Base-by-base conservation (phyloP, 768 basidiomycete genomes). In the Pholiota conissans region DNA sequence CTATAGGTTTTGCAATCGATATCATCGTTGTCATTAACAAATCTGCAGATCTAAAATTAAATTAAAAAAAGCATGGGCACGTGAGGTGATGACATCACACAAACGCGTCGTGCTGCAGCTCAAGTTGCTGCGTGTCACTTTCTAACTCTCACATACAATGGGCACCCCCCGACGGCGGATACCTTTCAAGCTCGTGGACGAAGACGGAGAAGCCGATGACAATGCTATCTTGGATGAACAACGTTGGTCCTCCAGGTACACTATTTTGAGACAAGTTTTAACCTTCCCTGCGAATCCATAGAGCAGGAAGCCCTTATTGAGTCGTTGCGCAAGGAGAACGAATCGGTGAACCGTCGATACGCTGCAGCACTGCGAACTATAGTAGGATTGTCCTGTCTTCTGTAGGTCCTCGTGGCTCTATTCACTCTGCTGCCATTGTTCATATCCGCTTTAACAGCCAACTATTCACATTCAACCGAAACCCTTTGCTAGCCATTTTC, bases 231-330 rank as follows among this genome's bases (percentile, higher is more conserved):
- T 84, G 20, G 82, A 84, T 56, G 84, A 86, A 57, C 80, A 84
- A 74, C 81, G 84, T 80, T 48, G 61, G 64, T 56, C 32, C 29
- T 16, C 32, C 48, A 11, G 30, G 22, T 3, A 24, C 35, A 42
- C 42, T 39, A 20, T 42, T n/a, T 24, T 46, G 28, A 35, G 18
- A 24, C 30, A 24, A 13, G 27, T 20, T 52, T n/a, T 27, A 37
- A 39, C 14, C 9, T 18, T 13, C 22, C 32, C 28, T 26, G 22
- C 45, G 24, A n/a, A 3, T 32, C 6, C 42, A 2, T 63, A 89
- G 87, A 90, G 65, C 88, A 90, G 66, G 81, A 86, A 46, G 79
- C 81, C 45, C 37, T 86, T 11, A 77, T 90, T 48, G 70, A 79
- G n/a, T 62, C 55, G 4, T 69, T 90, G 35, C 80, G 77, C 47